A percentile compares a stretch with the other conserved stretches of the same genome.
Conservation (phyloP, 192 early-diverging fungal genomes). For the Podila horticola region DNA sequence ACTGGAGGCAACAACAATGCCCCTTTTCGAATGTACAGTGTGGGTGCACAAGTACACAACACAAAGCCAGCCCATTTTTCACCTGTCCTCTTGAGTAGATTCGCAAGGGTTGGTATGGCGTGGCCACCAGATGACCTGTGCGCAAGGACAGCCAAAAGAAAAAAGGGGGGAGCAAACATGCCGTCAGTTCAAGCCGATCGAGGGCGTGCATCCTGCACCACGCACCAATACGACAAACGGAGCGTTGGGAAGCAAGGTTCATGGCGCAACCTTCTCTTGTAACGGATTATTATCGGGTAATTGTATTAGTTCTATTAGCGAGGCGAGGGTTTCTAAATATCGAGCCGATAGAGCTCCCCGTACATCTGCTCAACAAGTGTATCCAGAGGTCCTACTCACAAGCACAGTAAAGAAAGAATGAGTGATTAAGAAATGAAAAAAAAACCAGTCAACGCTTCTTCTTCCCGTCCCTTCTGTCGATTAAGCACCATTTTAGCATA, state of each 20-base stretch:
- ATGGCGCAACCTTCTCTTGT: no score
- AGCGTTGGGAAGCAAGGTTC: no score
- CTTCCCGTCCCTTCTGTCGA: neutral
- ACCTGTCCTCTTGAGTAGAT: neutral
- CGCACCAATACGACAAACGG: neutral
- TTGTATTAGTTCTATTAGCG: no score
- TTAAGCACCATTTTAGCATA: neutral
- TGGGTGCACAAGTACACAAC: no score
- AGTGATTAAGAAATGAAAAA: neutral
- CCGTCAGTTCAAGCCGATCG: no score
- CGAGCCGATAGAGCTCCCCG: slow-evolving; percentile 37
- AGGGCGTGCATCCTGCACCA: neutral
- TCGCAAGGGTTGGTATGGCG: neutral
- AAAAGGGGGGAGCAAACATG: neutral
- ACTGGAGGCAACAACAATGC: no score
- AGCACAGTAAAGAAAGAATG: neutral
- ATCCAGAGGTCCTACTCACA: slow-evolving; percentile 39
- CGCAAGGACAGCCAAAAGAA: neutral
- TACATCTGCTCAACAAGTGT: slow-evolving; percentile 40
- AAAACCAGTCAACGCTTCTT: neutral
- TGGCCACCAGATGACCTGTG: slow-evolving; percentile 1
- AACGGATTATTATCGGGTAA: no score
- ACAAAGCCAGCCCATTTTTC: no score
- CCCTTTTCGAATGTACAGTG: no score
- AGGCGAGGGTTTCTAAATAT: slow-evolving; percentile 16